A percentile compares a stretch with the other conserved stretches of the same genome.
Evolutionary conservation across 345 rosid species (phyloP).

Genomic region (Alliaria petiolata): DNA sequence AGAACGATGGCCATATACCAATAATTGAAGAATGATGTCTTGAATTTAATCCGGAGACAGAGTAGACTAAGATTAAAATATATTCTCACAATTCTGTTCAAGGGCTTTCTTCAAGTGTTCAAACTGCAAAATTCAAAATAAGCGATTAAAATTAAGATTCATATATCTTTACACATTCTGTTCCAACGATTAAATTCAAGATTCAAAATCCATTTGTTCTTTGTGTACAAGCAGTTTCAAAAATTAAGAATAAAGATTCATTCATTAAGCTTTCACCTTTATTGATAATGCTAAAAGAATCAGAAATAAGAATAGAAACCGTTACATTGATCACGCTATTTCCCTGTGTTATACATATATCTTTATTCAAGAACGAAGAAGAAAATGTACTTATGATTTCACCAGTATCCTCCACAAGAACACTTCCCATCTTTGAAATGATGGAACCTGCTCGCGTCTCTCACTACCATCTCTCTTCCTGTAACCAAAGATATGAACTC

Average conservation of each 20-base stretch:
- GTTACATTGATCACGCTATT: conserved; percentile 1
- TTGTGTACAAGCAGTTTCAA: too few relatives aligned
- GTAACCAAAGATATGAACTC: conserved; percentile 58
- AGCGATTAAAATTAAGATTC: too few relatives aligned
- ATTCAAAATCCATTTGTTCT: neutral
- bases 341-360: neutral
- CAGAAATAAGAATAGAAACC: neutral
- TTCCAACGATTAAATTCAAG: too few relatives aligned
- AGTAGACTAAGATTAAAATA: too few relatives aligned
- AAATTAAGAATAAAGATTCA: neutral
- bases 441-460: conserved; percentile 79
- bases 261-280: neutral
- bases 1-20: conserved; percentile 68
- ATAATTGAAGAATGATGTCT: conserved; percentile 95
- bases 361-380: neutral
- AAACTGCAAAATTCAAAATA: too few relatives aligned
- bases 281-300: conserved; percentile 15
- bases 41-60: too few relatives aligned
- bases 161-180: too few relatives aligned
- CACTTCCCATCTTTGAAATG: conserved; percentile 72
- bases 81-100: too few relatives aligned
- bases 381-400: conserved; percentile 13
- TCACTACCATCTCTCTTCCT: conserved; percentile 59
- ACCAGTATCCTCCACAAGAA: conserved; percentile 95
- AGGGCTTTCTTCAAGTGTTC: too few relatives aligned